phyloP scores from a whole-genome alignment of 257 asterid species.

The Ilex asprella region DNA sequence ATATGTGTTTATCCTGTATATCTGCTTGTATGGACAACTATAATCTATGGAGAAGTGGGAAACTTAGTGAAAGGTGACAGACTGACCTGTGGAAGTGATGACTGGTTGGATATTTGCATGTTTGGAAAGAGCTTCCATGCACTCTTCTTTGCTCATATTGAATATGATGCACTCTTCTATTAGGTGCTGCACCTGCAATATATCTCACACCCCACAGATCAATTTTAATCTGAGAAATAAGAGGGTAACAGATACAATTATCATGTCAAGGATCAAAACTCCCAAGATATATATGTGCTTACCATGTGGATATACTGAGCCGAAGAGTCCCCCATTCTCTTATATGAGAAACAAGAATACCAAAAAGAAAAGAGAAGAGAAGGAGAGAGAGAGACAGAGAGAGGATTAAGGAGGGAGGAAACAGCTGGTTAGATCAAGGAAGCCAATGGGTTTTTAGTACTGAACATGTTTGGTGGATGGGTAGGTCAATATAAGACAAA shows the following conservation, averaged over 20 bases:
- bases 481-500: too few relatives aligned
- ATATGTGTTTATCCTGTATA: too few relatives aligned
- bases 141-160: conserved; percentile 1
- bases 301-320: neutral
- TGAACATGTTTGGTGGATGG: too few relatives aligned
- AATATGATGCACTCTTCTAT: conserved; percentile 2
- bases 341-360: neutral
- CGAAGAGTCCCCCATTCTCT: neutral
- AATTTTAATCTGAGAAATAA: neutral
- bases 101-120: neutral
- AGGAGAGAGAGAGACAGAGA: too few relatives aligned
- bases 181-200: neutral
- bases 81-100: neutral
- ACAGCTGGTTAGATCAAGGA: too few relatives aligned
- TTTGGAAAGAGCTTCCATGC: neutral
- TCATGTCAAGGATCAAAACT: neutral
- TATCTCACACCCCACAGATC: neutral
- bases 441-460: too few relatives aligned
- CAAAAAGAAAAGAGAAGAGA: too few relatives aligned
- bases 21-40: too few relatives aligned
- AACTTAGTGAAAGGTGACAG: too few relatives aligned
- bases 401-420: too few relatives aligned
- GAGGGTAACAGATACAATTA: neutral
- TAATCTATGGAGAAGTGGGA: too few relatives aligned
- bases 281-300: neutral